These are phyloP conservation scores for Hirschfeldia incana DNA, from an alignment of 345 rosid genomes.

Conservation along the genomic window DNA sequence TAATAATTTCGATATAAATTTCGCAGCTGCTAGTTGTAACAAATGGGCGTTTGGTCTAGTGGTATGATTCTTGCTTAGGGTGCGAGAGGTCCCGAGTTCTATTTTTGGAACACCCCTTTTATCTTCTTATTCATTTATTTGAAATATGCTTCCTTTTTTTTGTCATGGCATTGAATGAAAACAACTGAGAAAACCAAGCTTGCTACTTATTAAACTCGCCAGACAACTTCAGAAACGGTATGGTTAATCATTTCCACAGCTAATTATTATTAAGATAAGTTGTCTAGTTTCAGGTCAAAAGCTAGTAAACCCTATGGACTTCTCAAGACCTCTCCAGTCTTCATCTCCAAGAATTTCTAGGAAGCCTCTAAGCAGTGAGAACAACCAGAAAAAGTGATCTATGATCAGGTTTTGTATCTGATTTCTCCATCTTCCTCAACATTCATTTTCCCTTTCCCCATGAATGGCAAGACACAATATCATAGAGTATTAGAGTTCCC, in stretches of 20 bases:
- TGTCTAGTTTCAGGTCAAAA: conserved; percentile 22
- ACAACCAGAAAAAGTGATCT: conserved; percentile 55
- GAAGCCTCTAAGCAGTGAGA: conserved; percentile 48
- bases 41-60: conserved; percentile 79
- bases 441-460: conserved; percentile 55
- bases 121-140: background rate
- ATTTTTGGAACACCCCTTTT: conserved; percentile 74
- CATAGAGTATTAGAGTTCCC: too few relatives aligned
- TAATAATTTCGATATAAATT: too few relatives aligned
- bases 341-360: conserved; percentile 60
- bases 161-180: too few relatives aligned
- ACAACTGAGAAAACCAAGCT: too few relatives aligned
- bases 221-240: too few relatives aligned
- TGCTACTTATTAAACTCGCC: too few relatives aligned
- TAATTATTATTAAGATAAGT: too few relatives aligned
- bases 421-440: conserved; percentile 52
- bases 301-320: conserved; percentile 55
- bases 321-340: conserved; percentile 47
- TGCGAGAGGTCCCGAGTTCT: conserved; percentile 87
- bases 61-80: conserved; percentile 95
- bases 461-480: conserved; percentile 49
- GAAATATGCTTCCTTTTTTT: too few relatives aligned
- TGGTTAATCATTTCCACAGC: conserved; percentile 38
- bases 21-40: too few relatives aligned
- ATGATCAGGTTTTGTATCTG: conserved; percentile 46